These are phyloP conservation scores for Plasmodium yoelii DNA, from an alignment of 169 alveolate genomes.

Conservation along the genomic window DNA sequence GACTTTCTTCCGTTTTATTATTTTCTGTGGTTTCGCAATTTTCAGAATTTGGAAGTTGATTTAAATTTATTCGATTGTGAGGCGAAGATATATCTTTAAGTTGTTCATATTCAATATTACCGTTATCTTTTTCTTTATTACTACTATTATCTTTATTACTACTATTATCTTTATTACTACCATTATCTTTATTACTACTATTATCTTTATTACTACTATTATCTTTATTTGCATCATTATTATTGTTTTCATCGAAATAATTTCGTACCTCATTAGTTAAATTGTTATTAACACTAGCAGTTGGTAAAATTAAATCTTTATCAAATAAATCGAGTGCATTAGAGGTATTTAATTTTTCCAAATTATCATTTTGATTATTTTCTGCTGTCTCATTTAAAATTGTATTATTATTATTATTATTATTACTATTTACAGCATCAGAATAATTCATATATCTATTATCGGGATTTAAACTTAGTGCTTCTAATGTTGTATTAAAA, in stretches of 20 bases:
- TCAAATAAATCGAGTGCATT: not conserved
- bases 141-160: not conserved
- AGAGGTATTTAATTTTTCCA: not conserved
- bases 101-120: not conserved
- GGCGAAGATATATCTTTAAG: too few relatives aligned
- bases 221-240: not conserved
- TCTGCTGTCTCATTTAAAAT: not conserved
- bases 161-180: too few relatives aligned
- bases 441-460: not conserved
- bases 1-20: too few relatives aligned
- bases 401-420: conserved; percentile 10
- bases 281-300: too few relatives aligned
- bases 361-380: not conserved
- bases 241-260: not conserved
- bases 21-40: too few relatives aligned
- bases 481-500: not conserved
- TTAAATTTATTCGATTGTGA: too few relatives aligned
- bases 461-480: not conserved
- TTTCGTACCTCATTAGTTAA: too few relatives aligned
- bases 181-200: not conserved
- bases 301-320: too few relatives aligned
- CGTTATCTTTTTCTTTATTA: conserved; percentile 2
- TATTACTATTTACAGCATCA: conserved; percentile 14
- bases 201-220: not conserved
- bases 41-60: too few relatives aligned